Base-by-base conservation (phyloP, 2,329 filamentous ascomycete genomes). In the Colletotrichum sp. region DNA sequence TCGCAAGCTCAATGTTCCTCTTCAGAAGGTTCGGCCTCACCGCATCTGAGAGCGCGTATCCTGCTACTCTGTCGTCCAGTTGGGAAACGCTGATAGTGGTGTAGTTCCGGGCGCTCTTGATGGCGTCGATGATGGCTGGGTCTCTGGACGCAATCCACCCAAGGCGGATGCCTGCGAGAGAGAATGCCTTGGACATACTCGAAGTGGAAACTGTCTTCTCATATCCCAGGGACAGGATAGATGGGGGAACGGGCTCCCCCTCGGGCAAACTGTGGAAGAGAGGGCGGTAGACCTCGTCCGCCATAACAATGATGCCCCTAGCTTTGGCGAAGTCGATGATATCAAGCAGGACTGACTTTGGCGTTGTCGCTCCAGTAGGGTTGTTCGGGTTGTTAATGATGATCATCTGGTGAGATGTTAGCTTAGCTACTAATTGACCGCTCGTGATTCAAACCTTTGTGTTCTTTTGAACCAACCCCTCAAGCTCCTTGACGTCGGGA, bases 181-280 rank as follows among this genome's bases (percentile, higher is more conserved):
- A 92, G 84, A 95, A 98, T 1, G 95, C 94, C 85, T 98, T 98
- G 26, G 94, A 96, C 87, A 98, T 92, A n/a, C 94, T 96, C 15
- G 95, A 94, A 0, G 95, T 97, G 12, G 92, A 92, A 32, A 98
- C 88, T n/a, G 91, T 90, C 71, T 92, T 93, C 4, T 90, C 86
- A 83, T 98, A 97, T 44, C 92, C 93, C 60, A 97, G 87, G 0
- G 94, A 92, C 1, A 96, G 87, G 8, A 93, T 88, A 0, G 95
- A 95, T 0, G 94, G 93, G 3, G 91, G 94, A 60, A 65, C 64
- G 73, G 89, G 79, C 72, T 81, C 78, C 26, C 90, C 88, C 44
- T 87, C 82, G 0, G 90, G 89, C 1, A 86, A 78, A 69, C 90
- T 90, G 84, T 98, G 95, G 86, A 96, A 97, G 6, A 98, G 87